Evolutionary conservation across 192 early-diverging fungal species (phyloP).

Genomic region (Coemansia sp.): DNA sequence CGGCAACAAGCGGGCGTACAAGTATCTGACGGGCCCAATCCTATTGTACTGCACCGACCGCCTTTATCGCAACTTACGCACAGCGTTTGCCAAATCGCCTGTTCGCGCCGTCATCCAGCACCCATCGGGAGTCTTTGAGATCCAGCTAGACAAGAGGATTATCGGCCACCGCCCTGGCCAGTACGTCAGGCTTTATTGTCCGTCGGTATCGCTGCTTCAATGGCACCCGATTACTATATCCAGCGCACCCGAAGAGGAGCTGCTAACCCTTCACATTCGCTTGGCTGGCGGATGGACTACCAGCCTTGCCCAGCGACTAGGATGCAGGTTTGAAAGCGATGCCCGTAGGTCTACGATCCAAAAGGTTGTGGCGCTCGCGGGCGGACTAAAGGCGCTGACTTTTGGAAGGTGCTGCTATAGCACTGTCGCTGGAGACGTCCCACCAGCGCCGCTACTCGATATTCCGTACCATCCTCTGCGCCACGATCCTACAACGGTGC

Average conservation of each 20-base stretch:
- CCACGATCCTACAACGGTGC: constrained; percentile 22
- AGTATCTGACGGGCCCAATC: constrained; percentile 58
- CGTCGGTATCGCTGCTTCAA: constrained; percentile 66
- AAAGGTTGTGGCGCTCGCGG: constrained; percentile 5
- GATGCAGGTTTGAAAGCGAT: constrained; percentile 57
- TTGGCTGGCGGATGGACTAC: constrained; percentile 75
- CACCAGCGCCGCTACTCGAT: neutral
- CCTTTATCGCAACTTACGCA: constrained; percentile 58
- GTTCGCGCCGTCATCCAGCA: constrained; percentile 73
- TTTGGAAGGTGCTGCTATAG: constrained; percentile 7
- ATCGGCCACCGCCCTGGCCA: constrained; percentile 65
- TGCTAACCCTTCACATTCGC: constrained; percentile 74
- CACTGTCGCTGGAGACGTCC: neutral
- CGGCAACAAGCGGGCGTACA: constrained; percentile 56
- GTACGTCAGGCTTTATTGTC: constrained; percentile 72
- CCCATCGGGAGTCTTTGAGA: constrained; percentile 69
- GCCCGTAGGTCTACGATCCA: constrained; percentile 9
- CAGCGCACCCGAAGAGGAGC: constrained; percentile 73
- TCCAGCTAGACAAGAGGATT: constrained; percentile 62
- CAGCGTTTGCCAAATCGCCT: constrained; percentile 54
- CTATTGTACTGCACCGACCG: constrained; percentile 65
- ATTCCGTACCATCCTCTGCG: constrained; percentile 44
- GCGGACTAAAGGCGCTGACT: neutral
- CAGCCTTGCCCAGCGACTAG: constrained; percentile 60
- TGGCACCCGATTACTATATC: constrained; percentile 82